Evolutionary conservation across 345 rosid genomes (phyloP).

Genomic region (Salix koriyanagi): DNA sequence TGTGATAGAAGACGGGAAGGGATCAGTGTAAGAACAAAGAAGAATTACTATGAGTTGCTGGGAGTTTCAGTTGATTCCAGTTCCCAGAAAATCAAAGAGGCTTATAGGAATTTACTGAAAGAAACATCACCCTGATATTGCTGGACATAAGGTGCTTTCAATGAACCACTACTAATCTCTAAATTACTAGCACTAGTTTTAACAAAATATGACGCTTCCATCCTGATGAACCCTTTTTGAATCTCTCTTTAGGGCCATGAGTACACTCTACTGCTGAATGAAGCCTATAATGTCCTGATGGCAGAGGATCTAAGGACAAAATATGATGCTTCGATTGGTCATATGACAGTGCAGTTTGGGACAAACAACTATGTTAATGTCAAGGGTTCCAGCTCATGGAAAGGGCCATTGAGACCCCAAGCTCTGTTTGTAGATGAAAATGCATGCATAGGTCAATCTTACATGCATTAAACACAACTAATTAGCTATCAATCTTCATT

Average conservation of each 20-base stretch:
- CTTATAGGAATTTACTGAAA: constrained; percentile 63
- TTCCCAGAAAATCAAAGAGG: constrained; percentile 41
- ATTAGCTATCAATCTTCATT: no score
- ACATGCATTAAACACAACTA: neutral
- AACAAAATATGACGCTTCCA: no score
- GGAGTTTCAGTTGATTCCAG: constrained; percentile 48
- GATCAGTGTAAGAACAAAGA: constrained; percentile 17
- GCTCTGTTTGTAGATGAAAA: constrained; percentile 58
- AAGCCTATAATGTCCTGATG: constrained; percentile 49
- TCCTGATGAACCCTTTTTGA: no score
- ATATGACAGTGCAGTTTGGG: constrained; percentile 16
- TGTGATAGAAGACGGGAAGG: constrained; percentile 11
- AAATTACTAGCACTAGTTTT: no score
- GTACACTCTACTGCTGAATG: constrained; percentile 40
- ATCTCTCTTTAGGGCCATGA: constrained; percentile 38
- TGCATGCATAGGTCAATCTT: constrained; percentile 45
- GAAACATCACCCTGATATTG: constrained; percentile 61
- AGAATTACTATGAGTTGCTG: constrained; percentile 51
- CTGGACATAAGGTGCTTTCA: constrained; percentile 47
- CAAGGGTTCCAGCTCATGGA: constrained; percentile 49
- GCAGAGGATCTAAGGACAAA: constrained; percentile 38
- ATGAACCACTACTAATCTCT: no score
- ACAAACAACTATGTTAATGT: constrained; percentile 3
- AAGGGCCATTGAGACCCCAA: constrained; percentile 48
- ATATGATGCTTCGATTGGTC: constrained; percentile 43